phyloP scores from a whole-genome alignment of 352 stramenopile species.

The Thalassiosira ordinaria region DNA sequence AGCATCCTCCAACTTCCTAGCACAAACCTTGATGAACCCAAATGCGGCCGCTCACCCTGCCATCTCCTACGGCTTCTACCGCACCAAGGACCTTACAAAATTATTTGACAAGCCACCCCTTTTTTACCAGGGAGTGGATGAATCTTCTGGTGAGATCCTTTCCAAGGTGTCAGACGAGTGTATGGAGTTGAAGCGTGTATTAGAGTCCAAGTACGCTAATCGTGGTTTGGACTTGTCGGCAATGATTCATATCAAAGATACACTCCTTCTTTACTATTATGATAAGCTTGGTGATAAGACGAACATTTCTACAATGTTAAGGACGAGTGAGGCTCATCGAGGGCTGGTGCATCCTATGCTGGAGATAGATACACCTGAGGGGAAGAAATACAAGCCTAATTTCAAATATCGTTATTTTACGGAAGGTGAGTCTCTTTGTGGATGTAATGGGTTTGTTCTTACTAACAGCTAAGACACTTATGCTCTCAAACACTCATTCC shows the following conservation, averaged over 20 bases:
- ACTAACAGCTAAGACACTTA: too few relatives aligned
- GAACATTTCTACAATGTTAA: slow-evolving; percentile 66
- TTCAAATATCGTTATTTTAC: slow-evolving; percentile 74
- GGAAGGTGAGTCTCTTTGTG: too few relatives aligned
- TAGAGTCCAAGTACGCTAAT: too few relatives aligned
- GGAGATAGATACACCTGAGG: slow-evolving; percentile 38
- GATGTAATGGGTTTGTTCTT: too few relatives aligned
- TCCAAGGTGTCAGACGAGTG: slow-evolving; percentile 61
- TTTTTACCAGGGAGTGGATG: slow-evolving; percentile 68
- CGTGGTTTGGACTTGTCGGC: too few relatives aligned
- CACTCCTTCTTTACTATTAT: slow-evolving; percentile 55
- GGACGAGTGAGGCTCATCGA: slow-evolving; percentile 65
- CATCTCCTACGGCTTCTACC: slow-evolving; percentile 68
- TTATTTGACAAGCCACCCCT: slow-evolving; percentile 65
- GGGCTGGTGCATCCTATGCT: slow-evolving; percentile 64
- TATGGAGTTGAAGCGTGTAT: slow-evolving; percentile 48
- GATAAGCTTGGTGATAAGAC: slow-evolving; percentile 71
- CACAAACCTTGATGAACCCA: slow-evolving; percentile 73
- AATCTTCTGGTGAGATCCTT: slow-evolving; percentile 67
- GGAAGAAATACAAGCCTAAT: slow-evolving; percentile 67
- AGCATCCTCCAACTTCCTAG: slow-evolving; percentile 61
- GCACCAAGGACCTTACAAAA: slow-evolving; percentile 50
- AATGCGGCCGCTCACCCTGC: slow-evolving; percentile 72
- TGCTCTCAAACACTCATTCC: too few relatives aligned
- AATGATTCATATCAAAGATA: too few relatives aligned